phyloP scores from a whole-genome alignment of 2,329 filamentous ascomycete species.

The Sordariomycetes sp. region DNA sequence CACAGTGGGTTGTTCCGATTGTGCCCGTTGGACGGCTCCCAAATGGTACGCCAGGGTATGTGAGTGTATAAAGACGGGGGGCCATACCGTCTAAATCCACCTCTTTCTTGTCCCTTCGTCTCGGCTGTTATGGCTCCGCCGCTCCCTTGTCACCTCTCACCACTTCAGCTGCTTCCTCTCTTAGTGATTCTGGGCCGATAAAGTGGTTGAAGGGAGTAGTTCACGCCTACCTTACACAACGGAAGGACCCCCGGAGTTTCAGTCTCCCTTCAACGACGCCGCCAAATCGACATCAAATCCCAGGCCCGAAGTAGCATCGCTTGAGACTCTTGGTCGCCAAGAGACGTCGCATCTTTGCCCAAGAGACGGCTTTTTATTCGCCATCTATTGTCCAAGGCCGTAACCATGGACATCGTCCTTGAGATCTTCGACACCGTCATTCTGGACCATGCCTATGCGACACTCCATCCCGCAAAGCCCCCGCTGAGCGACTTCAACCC shows the following conservation, averaged over 20 bases:
- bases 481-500: slow-evolving; percentile 38
- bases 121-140: too few species aligned
- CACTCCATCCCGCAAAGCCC: slow-evolving; percentile 46
- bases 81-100: too few species aligned
- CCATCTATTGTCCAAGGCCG: not conserved
- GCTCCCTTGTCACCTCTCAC: too few species aligned
- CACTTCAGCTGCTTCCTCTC: too few species aligned
- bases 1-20: not conserved
- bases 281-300: too few species aligned
- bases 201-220: too few species aligned
- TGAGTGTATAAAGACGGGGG: not conserved
- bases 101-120: too few species aligned
- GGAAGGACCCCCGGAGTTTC: too few species aligned
- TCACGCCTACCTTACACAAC: too few species aligned
- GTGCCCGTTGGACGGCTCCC: not conserved
- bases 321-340: not conserved
- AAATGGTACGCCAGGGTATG: not conserved
- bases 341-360: not conserved
- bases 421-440: slow-evolving; percentile 73
- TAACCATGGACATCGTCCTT: slow-evolving; percentile 80
- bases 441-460: slow-evolving; percentile 69
- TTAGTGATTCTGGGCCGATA: too few species aligned
- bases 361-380: not conserved
- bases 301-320: too few species aligned
- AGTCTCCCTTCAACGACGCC: too few species aligned